Percentiles rank a stretch among this genome's conserved stretches.
phyloP scores from a whole-genome alignment of 352 stramenopile species.

The Phytophthora boehmeriae region DNA sequence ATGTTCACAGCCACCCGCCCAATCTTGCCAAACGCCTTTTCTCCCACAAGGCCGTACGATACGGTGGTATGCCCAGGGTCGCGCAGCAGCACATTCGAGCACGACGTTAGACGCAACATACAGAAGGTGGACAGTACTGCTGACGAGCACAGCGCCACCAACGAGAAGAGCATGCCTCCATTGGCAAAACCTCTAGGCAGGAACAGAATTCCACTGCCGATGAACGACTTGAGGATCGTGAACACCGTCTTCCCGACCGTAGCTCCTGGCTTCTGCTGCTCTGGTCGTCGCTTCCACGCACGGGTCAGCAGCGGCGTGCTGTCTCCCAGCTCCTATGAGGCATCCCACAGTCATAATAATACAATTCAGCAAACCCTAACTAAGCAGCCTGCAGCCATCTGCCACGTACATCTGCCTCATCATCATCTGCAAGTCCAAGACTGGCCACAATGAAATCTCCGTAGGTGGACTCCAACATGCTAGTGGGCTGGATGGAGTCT shows the following conservation, averaged over 20 bases:
- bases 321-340: conserved; percentile 26
- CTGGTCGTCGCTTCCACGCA: conserved; percentile 30
- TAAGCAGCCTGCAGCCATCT: conserved; percentile 14
- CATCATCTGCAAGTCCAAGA: conserved; percentile 51
- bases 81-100: conserved; percentile 48
- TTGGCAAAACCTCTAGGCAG: conserved; percentile 71
- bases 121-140: conserved; percentile 60
- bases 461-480: conserved; percentile 54
- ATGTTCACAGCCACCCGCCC: conserved; percentile 65
- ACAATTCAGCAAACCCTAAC: neutral
- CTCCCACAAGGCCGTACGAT: conserved; percentile 66
- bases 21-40: conserved; percentile 55
- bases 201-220: conserved; percentile 74
- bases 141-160: conserved; percentile 50
- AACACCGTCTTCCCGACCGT: conserved; percentile 63
- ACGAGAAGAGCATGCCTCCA: conserved; percentile 71
- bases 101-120: conserved; percentile 64
- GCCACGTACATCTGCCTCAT: conserved; percentile 42
- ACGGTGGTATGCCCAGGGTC: conserved; percentile 31
- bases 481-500: conserved; percentile 46
- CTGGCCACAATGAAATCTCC: conserved; percentile 61
- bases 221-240: conserved; percentile 77
- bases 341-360: conserved; percentile 7
- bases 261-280: conserved; percentile 35
- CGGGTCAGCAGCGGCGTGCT: conserved; percentile 45